phyloP scores from a whole-genome alignment of 129 eudicot genomes.

The Flaveria linearis region DNA sequence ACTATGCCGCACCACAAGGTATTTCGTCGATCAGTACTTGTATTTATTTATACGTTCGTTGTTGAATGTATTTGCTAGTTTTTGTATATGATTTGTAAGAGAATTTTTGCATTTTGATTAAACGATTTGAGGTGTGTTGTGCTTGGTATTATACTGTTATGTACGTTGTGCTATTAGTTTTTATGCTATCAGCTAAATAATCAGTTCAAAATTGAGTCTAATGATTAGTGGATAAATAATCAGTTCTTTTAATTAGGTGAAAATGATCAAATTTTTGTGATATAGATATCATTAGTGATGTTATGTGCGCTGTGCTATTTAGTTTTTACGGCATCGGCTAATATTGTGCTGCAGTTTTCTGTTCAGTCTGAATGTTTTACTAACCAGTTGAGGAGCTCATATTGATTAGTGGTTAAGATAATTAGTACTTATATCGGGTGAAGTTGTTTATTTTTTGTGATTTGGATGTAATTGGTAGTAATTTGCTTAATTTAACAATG shows the following conservation, averaged over 20 bases:
- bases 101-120: not conserved
- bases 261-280: too few species aligned
- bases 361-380: not conserved
- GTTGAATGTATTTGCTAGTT: not conserved
- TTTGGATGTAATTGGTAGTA: not conserved
- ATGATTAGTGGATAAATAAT: too few species aligned
- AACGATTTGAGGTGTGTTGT: too few species aligned
- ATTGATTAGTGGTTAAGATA: not conserved
- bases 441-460: not conserved
- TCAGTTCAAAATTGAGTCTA: too few species aligned
- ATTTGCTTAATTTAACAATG: constrained; percentile 18
- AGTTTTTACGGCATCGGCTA: not conserved
- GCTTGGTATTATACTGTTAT: too few species aligned
- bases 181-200: too few species aligned
- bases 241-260: too few species aligned
- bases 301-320: not conserved
- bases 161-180: too few species aligned
- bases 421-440: not conserved
- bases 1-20: constrained; percentile 54
- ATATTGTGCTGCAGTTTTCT: not conserved
- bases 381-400: not conserved
- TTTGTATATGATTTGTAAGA: not conserved
- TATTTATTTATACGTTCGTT: not conserved
- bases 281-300: too few species aligned
- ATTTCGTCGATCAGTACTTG: not conserved